Evolutionary conservation across 2,329 filamentous ascomycete genomes (phyloP), one percentile per base, ranked within the genome.

Genomic region (Ophiostoma novo-ulmi): DNA sequence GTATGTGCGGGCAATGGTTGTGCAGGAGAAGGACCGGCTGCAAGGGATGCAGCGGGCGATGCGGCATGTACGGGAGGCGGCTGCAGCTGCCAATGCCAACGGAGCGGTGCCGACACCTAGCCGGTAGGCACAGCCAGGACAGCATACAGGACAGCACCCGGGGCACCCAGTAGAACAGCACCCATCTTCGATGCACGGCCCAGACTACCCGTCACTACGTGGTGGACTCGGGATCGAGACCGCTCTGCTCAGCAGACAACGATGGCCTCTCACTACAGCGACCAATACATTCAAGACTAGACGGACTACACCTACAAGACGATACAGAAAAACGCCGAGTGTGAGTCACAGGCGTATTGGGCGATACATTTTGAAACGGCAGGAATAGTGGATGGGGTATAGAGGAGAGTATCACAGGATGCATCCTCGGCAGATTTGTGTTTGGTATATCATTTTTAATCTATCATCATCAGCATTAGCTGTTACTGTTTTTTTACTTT

Each of bases 21-120:
- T 97, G 4, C 85, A 87, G 69, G 95, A 99, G 81, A 87, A 86
- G 74, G 91, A 91, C 77, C 86, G 91, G 74, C 81, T 97, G 74
- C 92, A 93, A 75, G 89, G 91, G 26, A 89, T 99, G 84, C 87
- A 86, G 81, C 85, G 94, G 74, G 93, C 93, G 10, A 79, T 97
- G 75, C 86, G 93, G 74, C 88, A 85, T 74, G 79, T 91, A 58
- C 81, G 79, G 73, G 58, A 63, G 14, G 58, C n/a, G 4, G 41
- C 7, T 20, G 17, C 5, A 7, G 13, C 17, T 44, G 41, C 17
- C 5, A 13, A 13, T 17, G 14, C 13, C 41, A 17, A 13, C 41
- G 41, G 41, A 14, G 5, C 11, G 41, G 41, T 44, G 41, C 41
- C 41, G 13, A 31, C 31, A 31, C 31, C 31, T 31, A 48, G 44